Evolutionary conservation across 2,329 filamentous ascomycete genomes (phyloP).

Genomic region (Xylaria multiplex): DNA sequence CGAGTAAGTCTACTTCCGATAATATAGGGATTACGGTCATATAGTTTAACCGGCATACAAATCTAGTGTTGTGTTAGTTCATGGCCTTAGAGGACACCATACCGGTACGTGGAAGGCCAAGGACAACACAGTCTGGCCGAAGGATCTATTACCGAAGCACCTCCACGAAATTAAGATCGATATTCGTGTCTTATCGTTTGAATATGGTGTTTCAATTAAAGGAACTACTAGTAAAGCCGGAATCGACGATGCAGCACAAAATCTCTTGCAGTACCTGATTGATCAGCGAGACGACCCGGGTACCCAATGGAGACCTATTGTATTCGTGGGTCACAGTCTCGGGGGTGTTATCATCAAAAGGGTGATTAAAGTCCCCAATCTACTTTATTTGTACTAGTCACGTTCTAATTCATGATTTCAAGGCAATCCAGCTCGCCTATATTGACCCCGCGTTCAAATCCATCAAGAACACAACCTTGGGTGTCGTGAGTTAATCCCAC

Average conservation of each 20-base stretch:
- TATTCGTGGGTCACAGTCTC: constrained; percentile 15
- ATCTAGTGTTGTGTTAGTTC: constrained; percentile 18
- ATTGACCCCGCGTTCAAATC: constrained; percentile 2
- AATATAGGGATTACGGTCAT: no score
- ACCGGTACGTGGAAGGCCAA: constrained; percentile 7
- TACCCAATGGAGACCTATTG: background rate
- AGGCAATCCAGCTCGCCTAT: constrained; percentile 14
- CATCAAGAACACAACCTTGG: constrained; percentile 8
- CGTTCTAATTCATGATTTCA: background rate
- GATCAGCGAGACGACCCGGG: constrained; percentile 4
- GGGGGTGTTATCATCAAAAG: constrained; percentile 18
- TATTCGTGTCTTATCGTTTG: constrained; percentile 16
- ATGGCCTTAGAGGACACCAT: constrained; percentile 7
- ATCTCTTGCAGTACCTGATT: background rate
- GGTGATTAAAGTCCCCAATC: background rate
- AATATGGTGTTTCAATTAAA: constrained; percentile 12
- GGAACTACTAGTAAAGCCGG: constrained; percentile 14
- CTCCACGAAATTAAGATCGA: background rate
- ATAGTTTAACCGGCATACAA: background rate
- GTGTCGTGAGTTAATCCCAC: constrained; percentile 6
- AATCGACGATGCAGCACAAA: constrained; percentile 7
- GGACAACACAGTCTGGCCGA: constrained; percentile 21
- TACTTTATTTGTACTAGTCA: background rate
- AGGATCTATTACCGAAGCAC: constrained; percentile 10
- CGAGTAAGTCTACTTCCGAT: no score